These are phyloP conservation scores for Phytophthora capsici DNA, from an alignment of 352 stramenopile species.

Conservation along the genomic window DNA sequence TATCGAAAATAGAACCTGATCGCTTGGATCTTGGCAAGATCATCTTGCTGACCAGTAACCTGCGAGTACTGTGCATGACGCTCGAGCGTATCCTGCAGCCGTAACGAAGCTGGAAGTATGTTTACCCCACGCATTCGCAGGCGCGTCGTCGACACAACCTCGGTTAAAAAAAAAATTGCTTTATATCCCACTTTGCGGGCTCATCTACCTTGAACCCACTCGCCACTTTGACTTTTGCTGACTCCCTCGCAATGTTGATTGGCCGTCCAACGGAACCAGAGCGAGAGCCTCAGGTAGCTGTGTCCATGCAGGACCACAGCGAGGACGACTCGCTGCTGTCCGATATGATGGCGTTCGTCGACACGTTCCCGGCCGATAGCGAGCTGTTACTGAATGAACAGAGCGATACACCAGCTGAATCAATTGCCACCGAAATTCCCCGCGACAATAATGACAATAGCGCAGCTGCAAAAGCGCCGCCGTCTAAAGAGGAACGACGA, in stretches of 20 bases:
- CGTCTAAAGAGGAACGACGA: slow-evolving; percentile 28
- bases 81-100: too few relatives aligned
- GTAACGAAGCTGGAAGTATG: too few relatives aligned
- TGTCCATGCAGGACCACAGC: background rate
- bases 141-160: background rate
- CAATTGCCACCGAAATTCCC: slow-evolving; percentile 2
- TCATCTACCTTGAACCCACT: slow-evolving; percentile 14
- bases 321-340: slow-evolving; percentile 11
- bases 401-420: background rate
- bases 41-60: background rate
- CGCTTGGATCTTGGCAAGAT: too few relatives aligned
- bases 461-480: background rate
- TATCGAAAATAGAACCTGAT: background rate
- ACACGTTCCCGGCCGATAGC: slow-evolving; percentile 32
- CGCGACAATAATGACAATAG: background rate
- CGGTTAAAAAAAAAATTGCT: too few relatives aligned
- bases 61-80: slow-evolving; percentile 1
- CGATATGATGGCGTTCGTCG: slow-evolving; percentile 34
- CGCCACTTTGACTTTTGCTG: slow-evolving; percentile 20
- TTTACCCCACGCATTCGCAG: too few relatives aligned
- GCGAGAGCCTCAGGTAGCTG: background rate
- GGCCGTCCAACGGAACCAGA: slow-evolving; percentile 3
- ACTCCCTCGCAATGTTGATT: slow-evolving; percentile 4
- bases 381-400: slow-evolving; percentile 21
- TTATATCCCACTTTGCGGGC: background rate